These are phyloP conservation scores for Penicillium dipodomyicola DNA, from an alignment of 495 filamentous ascomycete species.

Conservation along the genomic window DNA sequence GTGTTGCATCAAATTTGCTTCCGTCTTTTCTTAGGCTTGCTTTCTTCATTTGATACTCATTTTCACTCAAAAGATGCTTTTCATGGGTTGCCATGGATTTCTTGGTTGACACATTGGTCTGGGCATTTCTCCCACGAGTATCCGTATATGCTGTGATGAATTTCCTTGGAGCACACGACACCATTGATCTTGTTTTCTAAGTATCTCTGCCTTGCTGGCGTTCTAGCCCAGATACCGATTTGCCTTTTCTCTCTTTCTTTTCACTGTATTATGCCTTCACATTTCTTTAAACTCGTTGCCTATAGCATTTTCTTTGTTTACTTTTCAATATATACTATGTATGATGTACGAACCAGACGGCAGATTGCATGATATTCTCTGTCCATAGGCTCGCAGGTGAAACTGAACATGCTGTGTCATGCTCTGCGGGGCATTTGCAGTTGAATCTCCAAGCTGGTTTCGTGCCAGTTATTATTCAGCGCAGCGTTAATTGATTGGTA, in stretches of 20 bases:
- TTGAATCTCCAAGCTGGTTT: neutral
- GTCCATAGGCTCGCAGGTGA: neutral
- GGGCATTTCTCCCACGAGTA: slow-evolving; percentile 21
- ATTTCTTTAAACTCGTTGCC: slow-evolving; percentile 6
- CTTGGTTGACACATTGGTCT: slow-evolving; percentile 24
- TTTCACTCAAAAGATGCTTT: slow-evolving; percentile 18
- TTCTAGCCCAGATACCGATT: slow-evolving; percentile 38
- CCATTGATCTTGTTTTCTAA: slow-evolving; percentile 15
- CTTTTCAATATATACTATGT: slow-evolving; percentile 7
- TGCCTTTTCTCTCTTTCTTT: slow-evolving; percentile 24
- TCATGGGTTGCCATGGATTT: slow-evolving; percentile 19
- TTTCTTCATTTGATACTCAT: slow-evolving; percentile 23
- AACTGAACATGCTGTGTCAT: neutral
- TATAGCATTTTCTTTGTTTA: neutral
- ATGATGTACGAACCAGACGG: neutral
- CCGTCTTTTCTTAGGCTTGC: slow-evolving; percentile 22
- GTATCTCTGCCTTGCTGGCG: slow-evolving; percentile 24
- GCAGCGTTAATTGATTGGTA: neutral
- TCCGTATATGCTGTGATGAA: slow-evolving; percentile 31
- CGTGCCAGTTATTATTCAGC: neutral
- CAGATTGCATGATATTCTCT: neutral
- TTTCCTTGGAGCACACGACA: slow-evolving; percentile 24
- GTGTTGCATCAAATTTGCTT: slow-evolving; percentile 27
- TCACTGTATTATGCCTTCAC: slow-evolving; percentile 10
- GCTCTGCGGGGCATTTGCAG: neutral